Evolutionary conservation across 2,329 filamentous ascomycete species (phyloP).

Genomic region (Ceratocystis colombiana): DNA sequence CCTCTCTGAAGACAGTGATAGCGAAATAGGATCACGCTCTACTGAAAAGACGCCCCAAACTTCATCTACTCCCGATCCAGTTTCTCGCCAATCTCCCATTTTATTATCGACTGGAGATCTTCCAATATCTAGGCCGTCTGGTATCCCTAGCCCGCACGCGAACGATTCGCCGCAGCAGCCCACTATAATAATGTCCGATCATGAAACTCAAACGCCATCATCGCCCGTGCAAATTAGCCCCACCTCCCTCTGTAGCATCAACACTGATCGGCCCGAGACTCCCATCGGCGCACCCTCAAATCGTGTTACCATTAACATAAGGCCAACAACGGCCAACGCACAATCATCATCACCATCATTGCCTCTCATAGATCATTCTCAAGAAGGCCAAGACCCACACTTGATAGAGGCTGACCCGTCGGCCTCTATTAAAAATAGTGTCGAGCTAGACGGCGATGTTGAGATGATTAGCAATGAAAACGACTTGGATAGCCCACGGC

Average conservation of each 20-base stretch:
- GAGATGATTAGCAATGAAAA: conserved; percentile 28
- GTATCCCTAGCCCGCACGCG: not conserved
- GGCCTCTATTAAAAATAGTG: conserved; percentile 7
- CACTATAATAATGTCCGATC: conserved; percentile 10
- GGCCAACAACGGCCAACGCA: conserved; percentile 2
- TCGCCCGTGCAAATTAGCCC: conserved; percentile 2
- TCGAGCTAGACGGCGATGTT: conserved; percentile 26
- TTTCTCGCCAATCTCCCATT: conserved; percentile 26
- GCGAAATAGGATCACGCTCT: conserved; percentile 32
- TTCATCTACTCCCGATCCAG: conserved; percentile 24
- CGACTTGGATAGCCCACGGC: conserved; percentile 30
- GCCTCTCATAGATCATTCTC: not conserved
- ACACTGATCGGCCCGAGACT: not conserved
- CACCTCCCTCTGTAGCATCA: not conserved
- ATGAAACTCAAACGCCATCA: conserved; percentile 3
- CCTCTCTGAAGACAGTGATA: conserved; percentile 40
- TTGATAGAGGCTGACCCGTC: not conserved
- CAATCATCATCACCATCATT: conserved; percentile 2
- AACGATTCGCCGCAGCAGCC: not conserved
- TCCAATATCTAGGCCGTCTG: not conserved
- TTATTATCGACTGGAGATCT: conserved; percentile 37
- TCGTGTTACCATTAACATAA: conserved; percentile 16
- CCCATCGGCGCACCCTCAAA: conserved; percentile 7
- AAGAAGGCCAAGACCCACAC: not conserved
- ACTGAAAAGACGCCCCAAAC: conserved; percentile 34